Base-by-base conservation (phyloP, 495 filamentous ascomycete genomes). In the Daldinia loculata region DNA sequence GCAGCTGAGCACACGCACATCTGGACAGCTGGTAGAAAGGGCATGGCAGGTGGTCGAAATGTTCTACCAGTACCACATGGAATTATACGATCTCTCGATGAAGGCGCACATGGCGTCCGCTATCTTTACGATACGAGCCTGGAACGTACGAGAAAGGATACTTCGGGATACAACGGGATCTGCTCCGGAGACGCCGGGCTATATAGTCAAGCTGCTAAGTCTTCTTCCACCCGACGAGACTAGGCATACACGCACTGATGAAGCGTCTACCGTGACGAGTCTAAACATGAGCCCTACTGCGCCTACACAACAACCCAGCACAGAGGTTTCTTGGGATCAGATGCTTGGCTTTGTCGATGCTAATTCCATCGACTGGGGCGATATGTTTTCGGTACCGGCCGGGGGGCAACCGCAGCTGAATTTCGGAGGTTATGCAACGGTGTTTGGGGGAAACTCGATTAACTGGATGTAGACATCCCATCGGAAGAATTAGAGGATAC, bases 1-100 rank as follows among this genome's bases (percentile, higher is more conserved):
- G 34, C 84, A 88, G 62, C 80, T 89, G 22, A 80, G 81, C 38
- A 74, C 78, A 43, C 84, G 84, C 24, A 84, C 79, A 1, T 80
- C 81, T 29, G 87, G 85, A 32, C 67, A 67, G 4, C 74, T 87
- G 27, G 84, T 84, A 34, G 85, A 88, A 50, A 80, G 85, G 26
- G 84, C 84, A 12, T 88, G 87, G 87, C 63, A 61, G 11, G 77
- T 80, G 43, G 71, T 86, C 19, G 75, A 77, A 11, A 53, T 72
- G 11, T 71, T 81, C 17, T 88, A 82, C 67, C 66, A 74, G 0
- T 80, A 77, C 63, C 82, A 84, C 51, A 77, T 79, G 7, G 82
- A 87, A 65, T 71, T 88, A 6, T 78, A 80, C 19, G 78, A 81
- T 56, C 70, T 82, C 34, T 79, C 78, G 8, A 78, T 79, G 63